Base-by-base conservation (phyloP, 75 land plant genomes). In the Sequoiadendron giganteum region DNA sequence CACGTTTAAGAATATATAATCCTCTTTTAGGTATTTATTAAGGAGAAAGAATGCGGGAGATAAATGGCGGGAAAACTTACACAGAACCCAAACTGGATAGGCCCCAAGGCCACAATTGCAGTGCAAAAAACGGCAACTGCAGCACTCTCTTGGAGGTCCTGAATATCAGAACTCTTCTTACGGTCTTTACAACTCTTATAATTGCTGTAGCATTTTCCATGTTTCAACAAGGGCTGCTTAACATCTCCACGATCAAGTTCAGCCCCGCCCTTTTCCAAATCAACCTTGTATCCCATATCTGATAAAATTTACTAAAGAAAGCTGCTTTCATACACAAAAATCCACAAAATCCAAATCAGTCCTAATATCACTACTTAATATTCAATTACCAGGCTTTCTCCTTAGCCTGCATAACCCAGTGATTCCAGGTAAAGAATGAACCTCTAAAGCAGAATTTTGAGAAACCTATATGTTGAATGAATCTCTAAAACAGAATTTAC, bases 91-190 rank as follows among this genome's bases (percentile, higher is more conserved):
- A 36, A 39, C 18, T 78, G 80, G 40, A 14, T 36, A 78, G 80
- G 43, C 42, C 80, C 80, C 42, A 78, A 36, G 1, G 80, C 80
- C 80, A 78, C 80, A 78, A 78, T 78, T 78, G 80, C 80, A 78
- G 42, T 78, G 13, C 80, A 78, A 18, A 78, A 70, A 78, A 78
- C 21, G 39, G 40, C 40, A 78, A 34, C 28, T 47, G 52, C 85
- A 34, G 40, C 56, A 52, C 55, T 48, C 3, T 56, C 85, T 6
- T 52, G 52, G 19, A 43, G 10, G 11, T 6, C 25, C 73, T 70
- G 28, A 70, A 8, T 5, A n/a, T 70, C 73, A 70, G 32, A 70
- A 25, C 9, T 70, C 73, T 70, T 70, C 73, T n/a, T 25, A 70
- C 73, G 10, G 25, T 28, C 73, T n/a, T 70, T 70, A 70, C 73